These are phyloP conservation scores for Vanderwaltozyma yarrowii DNA, from an alignment of 805 yeast species.

Conservation along the genomic window DNA sequence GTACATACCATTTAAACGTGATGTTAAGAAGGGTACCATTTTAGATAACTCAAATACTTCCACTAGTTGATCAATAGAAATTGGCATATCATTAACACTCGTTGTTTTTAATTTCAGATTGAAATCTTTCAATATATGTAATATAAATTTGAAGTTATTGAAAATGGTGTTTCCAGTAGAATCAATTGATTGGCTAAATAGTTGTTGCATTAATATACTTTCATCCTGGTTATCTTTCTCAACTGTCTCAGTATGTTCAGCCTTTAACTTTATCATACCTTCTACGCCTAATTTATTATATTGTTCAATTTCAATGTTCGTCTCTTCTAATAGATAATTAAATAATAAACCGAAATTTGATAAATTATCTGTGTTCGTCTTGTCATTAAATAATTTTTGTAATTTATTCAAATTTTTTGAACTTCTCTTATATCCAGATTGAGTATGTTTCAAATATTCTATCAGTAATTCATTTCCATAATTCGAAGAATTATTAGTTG, in stretches of 20 bases:
- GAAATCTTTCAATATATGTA: constrained; percentile 13
- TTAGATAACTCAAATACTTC: constrained; percentile 35
- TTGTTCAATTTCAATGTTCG: constrained; percentile 16
- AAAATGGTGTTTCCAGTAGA: neutral
- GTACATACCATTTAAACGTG: constrained; percentile 29
- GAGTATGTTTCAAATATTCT: constrained; percentile 16
- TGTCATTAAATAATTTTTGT: constrained; percentile 3
- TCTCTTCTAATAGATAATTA: constrained; percentile 16
- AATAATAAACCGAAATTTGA: constrained; percentile 10
- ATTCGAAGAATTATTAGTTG: too few species aligned
- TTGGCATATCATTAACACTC: constrained; percentile 3
- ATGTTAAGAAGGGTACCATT: constrained; percentile 26
- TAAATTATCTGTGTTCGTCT: neutral
- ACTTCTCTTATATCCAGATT: constrained; percentile 18
- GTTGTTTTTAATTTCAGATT: constrained; percentile 4
- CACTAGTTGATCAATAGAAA: constrained; percentile 27
- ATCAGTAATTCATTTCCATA: constrained; percentile 14
- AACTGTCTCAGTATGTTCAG: too few species aligned
- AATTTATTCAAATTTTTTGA: constrained; percentile 12
- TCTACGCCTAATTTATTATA: constrained; percentile 6
- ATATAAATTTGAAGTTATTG: constrained; percentile 12
- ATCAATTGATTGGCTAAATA: neutral
- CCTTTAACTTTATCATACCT: too few species aligned
- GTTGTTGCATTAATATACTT: neutral
- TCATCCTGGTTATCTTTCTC: too few species aligned